Base-by-base conservation (phyloP, 1,284 basidiomycete genomes). In the Moesziomyces globuligerus region DNA sequence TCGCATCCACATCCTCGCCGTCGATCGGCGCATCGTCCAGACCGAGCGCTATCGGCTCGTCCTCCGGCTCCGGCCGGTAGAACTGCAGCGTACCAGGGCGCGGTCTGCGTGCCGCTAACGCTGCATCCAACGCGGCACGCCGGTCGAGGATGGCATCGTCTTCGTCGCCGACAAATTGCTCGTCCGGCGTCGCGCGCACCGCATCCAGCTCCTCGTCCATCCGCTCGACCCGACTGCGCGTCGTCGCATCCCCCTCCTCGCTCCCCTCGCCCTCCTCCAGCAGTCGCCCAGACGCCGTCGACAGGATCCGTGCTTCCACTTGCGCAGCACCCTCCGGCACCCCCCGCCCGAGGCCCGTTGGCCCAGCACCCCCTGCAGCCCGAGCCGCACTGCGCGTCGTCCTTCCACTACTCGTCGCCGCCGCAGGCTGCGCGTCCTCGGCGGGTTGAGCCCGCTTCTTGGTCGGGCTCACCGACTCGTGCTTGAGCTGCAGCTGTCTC, bases 111-210 rank as follows among this genome's bases (percentile, higher is more conserved):
- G 57, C 54, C 9, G 62, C 69, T 29, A 72, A 43, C 6, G 62
- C 62, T 3, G 56, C 62, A 20, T 72, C 69, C 36, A 42, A 7
- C 1, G 59, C 69, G 6, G 64, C 64, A 32, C 69, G 34, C 8
- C 58, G 58, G 17, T 57, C 43, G 9, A 55, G 46, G 11, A 72
- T 17, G 15, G 40, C 56, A 15, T 38, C 29, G 39, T 72, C 56
- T 11, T 72, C 59, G 39, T 72, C 69, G 28, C 69, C 64, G 23
- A 59, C 49, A 24, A 72, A 72, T 7, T 55, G 20, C 4, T 47
- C 48, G 26, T 62, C 61, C 1, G 67, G 60, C 24, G 59, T 65
- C 24, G 60, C 48, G 7, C 67, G 52, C 1, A 32, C 42, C 7
- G 55, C 36, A 13, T 10, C 48, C 5, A 62, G 41, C 44, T 64